These are phyloP conservation scores for Magnaporthiopsis rhizophila DNA, from an alignment of 2,329 filamentous ascomycete species.

Conservation along the genomic window DNA sequence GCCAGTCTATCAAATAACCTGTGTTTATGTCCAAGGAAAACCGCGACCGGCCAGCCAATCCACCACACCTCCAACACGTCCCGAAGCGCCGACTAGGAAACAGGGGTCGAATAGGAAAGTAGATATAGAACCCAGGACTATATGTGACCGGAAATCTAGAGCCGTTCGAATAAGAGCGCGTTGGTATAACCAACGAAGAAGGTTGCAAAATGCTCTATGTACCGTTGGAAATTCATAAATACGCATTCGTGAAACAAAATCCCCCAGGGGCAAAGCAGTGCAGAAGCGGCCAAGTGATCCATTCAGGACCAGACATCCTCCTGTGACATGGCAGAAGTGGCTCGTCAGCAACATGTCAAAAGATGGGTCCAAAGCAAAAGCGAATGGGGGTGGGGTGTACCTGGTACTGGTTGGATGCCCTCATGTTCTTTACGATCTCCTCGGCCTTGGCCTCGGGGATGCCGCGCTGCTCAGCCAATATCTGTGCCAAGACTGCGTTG, in stretches of 20 bases:
- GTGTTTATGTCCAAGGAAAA: not conserved
- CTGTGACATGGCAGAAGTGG: constrained; percentile 33
- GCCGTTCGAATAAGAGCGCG: not conserved
- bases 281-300: too few relatives aligned
- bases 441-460: constrained; percentile 82
- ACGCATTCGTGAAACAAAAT: not conserved
- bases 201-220: not conserved
- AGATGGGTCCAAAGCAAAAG: not conserved
- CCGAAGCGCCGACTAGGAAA: not conserved
- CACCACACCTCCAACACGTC: not conserved
- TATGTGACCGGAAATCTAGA: not conserved
- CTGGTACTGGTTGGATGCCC: constrained; percentile 92
- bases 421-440: constrained; percentile 95
- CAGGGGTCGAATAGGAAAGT: not conserved
- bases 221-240: not conserved
- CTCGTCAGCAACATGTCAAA: not conserved
- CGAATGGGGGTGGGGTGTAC: constrained; percentile 33
- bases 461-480: constrained; percentile 76
- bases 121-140: not conserved
- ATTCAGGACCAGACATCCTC: constrained; percentile 64
- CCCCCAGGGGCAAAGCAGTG: not conserved
- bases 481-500: constrained; percentile 76
- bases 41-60: not conserved
- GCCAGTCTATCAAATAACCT: not conserved
- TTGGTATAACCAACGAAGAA: not conserved